Evolutionary conservation across 1,284 basidiomycete species (phyloP), one percentile per base, ranked within the genome.

Genomic region (Moesziomyces sp.): DNA sequence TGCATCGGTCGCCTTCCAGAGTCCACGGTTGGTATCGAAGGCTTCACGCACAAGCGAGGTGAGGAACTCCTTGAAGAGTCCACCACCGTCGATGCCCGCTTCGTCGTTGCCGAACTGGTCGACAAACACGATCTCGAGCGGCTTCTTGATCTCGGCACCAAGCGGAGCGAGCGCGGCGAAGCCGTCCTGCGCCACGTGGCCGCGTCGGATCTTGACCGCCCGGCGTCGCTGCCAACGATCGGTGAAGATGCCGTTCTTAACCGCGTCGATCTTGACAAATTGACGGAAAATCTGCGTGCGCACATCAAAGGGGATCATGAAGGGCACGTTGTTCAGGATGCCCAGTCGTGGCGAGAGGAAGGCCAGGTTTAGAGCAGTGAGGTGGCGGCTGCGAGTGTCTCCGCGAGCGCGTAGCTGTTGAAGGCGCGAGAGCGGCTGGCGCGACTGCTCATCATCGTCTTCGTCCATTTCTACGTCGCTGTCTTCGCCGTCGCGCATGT

Each of bases 1-100:
- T 81, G 93, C 90, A 83, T 90, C 89, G 54, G 91, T 99, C 28
- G 89, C 90, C 45, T 94, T 86, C 96, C 96, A 99, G 14, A 99
- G 86, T 2, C 97, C 97, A 18, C 94, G 90, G 80, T 98, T 90
- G 0, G 92, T 92, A 80, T 99, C 94, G 74, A 99, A 98, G 0
- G 92, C 95, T 84, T 98, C 94, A 79, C 92, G 94, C 56, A 84
- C 86, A 68, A 78, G 86, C 82, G 85, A 85, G 1, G 94, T 98
- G 79, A 99, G 89, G 81, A 99, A 97, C 85, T 98, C 97, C 83
- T 99, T 99, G 87, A 97, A 98, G 9, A 99, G 90, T 0, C 97
- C 96, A 3, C 97, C 95, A 1, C 96, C 96, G 78, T 99, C 95
- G 35, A 96, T 95, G 0, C 94, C 93, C 30, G 91, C 91, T 90